These are phyloP conservation scores for Dictyostelium purpureum DNA, from an alignment of 78 protist species.

Conservation along the genomic window DNA sequence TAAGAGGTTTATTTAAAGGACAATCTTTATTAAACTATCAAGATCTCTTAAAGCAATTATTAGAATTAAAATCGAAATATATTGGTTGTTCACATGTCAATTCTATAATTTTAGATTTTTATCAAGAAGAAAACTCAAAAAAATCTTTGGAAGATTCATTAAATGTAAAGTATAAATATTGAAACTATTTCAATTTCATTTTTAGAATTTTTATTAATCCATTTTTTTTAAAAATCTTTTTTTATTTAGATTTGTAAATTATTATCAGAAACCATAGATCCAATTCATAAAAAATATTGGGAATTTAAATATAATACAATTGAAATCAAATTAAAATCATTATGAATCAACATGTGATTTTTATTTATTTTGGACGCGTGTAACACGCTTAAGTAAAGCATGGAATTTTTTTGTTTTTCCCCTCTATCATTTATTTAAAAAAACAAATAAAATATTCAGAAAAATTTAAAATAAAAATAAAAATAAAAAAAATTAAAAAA, in stretches of 20 bases:
- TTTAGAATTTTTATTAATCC: neutral
- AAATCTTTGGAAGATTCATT: conserved; percentile 6
- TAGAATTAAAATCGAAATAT: conserved; percentile 57
- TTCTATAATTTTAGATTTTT: conserved; percentile 59
- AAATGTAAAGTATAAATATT: neutral
- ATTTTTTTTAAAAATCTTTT: neutral
- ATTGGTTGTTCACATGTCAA: conserved; percentile 77
- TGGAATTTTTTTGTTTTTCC: no score
- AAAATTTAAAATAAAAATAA: no score
- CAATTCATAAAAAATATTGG: conserved; percentile 67
- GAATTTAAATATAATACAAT: conserved; percentile 12
- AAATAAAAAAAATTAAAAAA: no score
- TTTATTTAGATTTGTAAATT: conserved; percentile 20
- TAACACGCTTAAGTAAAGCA: no score
- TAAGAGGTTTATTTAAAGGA: conserved; percentile 76
- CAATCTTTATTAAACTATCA: neutral
- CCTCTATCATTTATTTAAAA: no score
- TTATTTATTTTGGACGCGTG: no score
- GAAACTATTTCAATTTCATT: neutral
- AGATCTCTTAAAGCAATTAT: neutral
- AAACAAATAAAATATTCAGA: no score
- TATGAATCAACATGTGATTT: no score
- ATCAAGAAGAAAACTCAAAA: conserved; percentile 40
- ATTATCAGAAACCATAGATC: conserved; percentile 28
- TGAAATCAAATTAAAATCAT: conserved; percentile 1